These are phyloP conservation scores for Macrotyloma uniflorum DNA, from an alignment of 306 rosid genomes.

Conservation along the genomic window DNA sequence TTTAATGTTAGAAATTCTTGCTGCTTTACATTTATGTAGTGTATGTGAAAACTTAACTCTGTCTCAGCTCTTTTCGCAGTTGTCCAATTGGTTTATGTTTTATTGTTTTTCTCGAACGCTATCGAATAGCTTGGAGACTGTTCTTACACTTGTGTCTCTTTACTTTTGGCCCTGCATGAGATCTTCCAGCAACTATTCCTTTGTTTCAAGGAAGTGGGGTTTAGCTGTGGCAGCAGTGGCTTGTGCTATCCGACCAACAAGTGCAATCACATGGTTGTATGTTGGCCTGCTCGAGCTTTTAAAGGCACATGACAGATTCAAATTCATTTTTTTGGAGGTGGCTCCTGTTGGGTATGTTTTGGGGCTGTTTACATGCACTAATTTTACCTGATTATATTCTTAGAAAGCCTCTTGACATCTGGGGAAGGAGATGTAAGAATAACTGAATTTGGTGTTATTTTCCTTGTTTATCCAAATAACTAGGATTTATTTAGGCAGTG, in stretches of 20 bases:
- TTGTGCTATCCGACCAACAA: conserved; percentile 90
- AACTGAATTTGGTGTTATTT: conserved; percentile 5
- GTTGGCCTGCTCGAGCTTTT: conserved; percentile 77
- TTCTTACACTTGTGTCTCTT: conserved; percentile 77
- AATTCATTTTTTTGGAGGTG: conserved; percentile 72
- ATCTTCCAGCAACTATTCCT: conserved; percentile 40
- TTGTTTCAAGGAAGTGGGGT: conserved; percentile 76
- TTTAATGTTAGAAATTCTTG: conserved; percentile 28
- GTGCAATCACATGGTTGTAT: conserved; percentile 83
- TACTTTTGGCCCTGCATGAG: conserved; percentile 94
- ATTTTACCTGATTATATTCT: not conserved
- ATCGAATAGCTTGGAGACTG: conserved; percentile 89
- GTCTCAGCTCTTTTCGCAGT: conserved; percentile 80
- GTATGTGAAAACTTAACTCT: conserved; percentile 46
- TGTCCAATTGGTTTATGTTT: conserved; percentile 88
- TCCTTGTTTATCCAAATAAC: conserved; percentile 25
- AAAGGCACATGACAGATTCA: conserved; percentile 51
- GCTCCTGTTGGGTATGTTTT: conserved; percentile 85
- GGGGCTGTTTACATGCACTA: conserved; percentile 26
- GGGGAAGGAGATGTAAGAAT: not conserved
- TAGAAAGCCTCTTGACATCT: conserved; percentile 4
- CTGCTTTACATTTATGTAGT: conserved; percentile 24
- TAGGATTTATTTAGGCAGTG: not conserved
- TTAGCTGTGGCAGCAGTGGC: conserved; percentile 75
- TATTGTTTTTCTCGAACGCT: conserved; percentile 79